These are phyloP conservation scores for Arthrobotrys musiformis DNA, from an alignment of 2,329 filamentous ascomycete genomes.

Conservation along the genomic window DNA sequence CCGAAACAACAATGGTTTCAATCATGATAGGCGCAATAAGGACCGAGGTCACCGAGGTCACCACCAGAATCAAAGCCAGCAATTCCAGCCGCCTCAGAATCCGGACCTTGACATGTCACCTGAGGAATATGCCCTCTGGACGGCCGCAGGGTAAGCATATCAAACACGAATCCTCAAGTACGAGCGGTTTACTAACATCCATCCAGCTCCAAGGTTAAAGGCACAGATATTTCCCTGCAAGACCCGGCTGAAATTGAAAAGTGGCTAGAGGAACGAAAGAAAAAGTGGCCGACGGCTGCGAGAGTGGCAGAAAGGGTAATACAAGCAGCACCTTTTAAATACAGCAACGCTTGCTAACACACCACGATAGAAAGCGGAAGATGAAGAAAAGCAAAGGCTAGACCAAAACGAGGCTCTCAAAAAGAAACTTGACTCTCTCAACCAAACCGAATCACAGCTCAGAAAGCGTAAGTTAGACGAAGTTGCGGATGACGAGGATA, in stretches of 20 bases:
- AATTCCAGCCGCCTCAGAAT: constrained; percentile 27
- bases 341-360: constrained; percentile 9
- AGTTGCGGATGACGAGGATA: constrained; percentile 50
- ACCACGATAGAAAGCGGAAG: constrained; percentile 43
- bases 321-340: too few species aligned
- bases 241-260: constrained; percentile 40
- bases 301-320: constrained; percentile 42
- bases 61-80: constrained; percentile 35
- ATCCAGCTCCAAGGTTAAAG: constrained; percentile 44
- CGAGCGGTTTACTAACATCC: neutral
- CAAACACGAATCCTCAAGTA: neutral
- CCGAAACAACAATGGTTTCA: constrained; percentile 49
- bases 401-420: constrained; percentile 49
- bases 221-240: constrained; percentile 42
- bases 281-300: constrained; percentile 43
- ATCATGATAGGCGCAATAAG: constrained; percentile 50
- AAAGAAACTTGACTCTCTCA: constrained; percentile 48
- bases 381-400: constrained; percentile 44
- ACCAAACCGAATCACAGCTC: constrained; percentile 45
- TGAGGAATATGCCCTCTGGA: constrained; percentile 48
- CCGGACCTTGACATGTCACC: constrained; percentile 50
- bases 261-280: constrained; percentile 51
- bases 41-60: constrained; percentile 36
- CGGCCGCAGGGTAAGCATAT: constrained; percentile 40
- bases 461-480: constrained; percentile 52